Base-by-base conservation (phyloP, 208 protist species). In the Acanthamoeba sp. region DNA sequence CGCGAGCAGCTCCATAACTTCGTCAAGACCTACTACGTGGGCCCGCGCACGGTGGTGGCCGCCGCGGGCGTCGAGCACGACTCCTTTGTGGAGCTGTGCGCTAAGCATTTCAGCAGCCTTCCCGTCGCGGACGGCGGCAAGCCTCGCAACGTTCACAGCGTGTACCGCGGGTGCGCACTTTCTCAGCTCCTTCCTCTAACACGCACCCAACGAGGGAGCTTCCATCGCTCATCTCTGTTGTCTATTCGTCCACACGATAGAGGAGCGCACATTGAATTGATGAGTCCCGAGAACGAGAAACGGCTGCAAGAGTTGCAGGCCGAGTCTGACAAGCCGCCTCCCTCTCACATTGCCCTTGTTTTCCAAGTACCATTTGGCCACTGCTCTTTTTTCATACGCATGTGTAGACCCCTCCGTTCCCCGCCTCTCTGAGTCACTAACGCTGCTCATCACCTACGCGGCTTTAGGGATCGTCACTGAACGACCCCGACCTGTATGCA, bases 51-150 rank as follows among this genome's bases (percentile, higher is more conserved):
- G 76, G 94, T 96, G 57, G 36, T 97, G 36, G 82, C 91, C 82
- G 96, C 89, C 42, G 93, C 95, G 2, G 96, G 96, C 34, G 95
- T 96, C 34, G 93, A 96, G 20, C 96, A 97, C 57, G 91, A 85
- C 29, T 45, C 94, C 36, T 93, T 97, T 34, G 95, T 96, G 18
- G 36, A 91, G 29, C 24, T 94, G 29, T 94, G 93, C 29, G 48
- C 93, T 38, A 36, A 48, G 50, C 22, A 80, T 80, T 96, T 97
- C n/a, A 94, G 76, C 82, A 40, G 34, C 10, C 24, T 92, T 16
- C 52, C 57, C 52, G 20, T 18, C 20, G 4, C 32, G 38, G 71
- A 82, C 0, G 71, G 36, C 71, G 71, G 18, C 42, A 24, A 45
- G 62, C 71, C 59, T 38, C 40, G 14, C 24, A 7, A 84, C 32